Percentiles rank a stretch among this genome's conserved stretches.
These are phyloP conservation scores for Cyphellophora europaea DNA, from an alignment of 2,329 filamentous ascomycete genomes.

Conservation along the genomic window DNA sequence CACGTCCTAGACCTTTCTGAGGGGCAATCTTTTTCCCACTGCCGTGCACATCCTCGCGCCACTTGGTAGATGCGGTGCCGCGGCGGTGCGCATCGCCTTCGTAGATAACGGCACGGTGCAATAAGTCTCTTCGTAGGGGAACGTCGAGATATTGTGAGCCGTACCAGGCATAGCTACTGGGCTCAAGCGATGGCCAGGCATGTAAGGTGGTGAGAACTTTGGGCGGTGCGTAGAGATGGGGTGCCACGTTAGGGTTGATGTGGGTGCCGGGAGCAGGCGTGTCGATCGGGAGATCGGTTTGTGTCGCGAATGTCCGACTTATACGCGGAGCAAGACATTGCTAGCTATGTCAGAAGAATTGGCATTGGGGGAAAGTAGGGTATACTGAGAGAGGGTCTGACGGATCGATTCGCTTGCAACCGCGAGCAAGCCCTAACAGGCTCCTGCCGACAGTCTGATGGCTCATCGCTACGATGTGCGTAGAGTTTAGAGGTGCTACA, in stretches of 20 bases:
- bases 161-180: constrained; percentile 67
- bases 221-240: constrained; percentile 33
- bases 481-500: too few relatives aligned
- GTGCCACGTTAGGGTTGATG: constrained; percentile 5
- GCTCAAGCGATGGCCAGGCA: constrained; percentile 82
- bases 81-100: constrained; percentile 83
- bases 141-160: constrained; percentile 74
- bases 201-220: constrained; percentile 79
- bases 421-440: constrained; percentile 13
- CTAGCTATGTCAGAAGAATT: constrained; percentile 24
- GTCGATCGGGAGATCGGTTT: constrained; percentile 24
- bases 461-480: constrained; percentile 10
- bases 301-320: constrained; percentile 41
- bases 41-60: constrained; percentile 71
- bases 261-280: constrained; percentile 18
- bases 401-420: constrained; percentile 16
- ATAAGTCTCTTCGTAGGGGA: constrained; percentile 79
- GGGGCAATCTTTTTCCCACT: constrained; percentile 71
- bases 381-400: constrained; percentile 31
- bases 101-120: constrained; percentile 85
- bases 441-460: constrained; percentile 10
- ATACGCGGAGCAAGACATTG: constrained; percentile 34
- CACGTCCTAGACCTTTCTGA: constrained; percentile 77
- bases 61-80: constrained; percentile 78
- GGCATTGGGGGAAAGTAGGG: background rate